phyloP scores from a whole-genome alignment of 2,329 filamentous ascomycete species.

The Amauroascus verrucosus region DNA sequence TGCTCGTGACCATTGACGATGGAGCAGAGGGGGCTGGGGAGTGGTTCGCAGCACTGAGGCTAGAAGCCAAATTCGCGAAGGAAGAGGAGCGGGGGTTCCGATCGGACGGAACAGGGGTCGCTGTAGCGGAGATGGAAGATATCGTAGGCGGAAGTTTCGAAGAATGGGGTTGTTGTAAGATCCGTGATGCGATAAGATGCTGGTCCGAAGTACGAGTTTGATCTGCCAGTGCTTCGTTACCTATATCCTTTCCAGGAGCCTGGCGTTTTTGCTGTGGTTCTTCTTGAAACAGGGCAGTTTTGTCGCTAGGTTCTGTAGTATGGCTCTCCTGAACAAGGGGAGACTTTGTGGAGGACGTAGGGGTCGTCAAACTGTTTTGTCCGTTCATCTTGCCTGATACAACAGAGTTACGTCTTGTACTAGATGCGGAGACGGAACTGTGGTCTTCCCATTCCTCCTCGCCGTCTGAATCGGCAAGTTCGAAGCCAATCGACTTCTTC shows the following conservation, averaged over 20 bases:
- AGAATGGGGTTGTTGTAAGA: slow-evolving; percentile 32
- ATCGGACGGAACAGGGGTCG: slow-evolving; percentile 29
- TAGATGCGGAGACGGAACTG: slow-evolving; percentile 39
- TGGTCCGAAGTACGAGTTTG: slow-evolving; percentile 2
- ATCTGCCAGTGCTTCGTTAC: not conserved
- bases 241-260: not conserved
- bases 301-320: slow-evolving; percentile 7
- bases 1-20: slow-evolving; percentile 22
- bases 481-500: slow-evolving; percentile 40
- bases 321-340: slow-evolving; percentile 16
- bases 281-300: not conserved
- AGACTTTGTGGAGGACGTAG: slow-evolving; percentile 12
- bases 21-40: slow-evolving; percentile 23
- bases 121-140: slow-evolving; percentile 40
- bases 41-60: slow-evolving; percentile 25
- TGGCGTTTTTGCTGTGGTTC: slow-evolving; percentile 1
- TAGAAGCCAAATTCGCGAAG: slow-evolving; percentile 29
- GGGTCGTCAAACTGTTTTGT: slow-evolving; percentile 8
- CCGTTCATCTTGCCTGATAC: slow-evolving; percentile 21
- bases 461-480: slow-evolving; percentile 34
- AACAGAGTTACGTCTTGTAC: slow-evolving; percentile 38
- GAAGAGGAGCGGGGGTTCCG: slow-evolving; percentile 29
- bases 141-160: slow-evolving; percentile 40
- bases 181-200: slow-evolving; percentile 17
- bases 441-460: slow-evolving; percentile 41